Percentiles rank a stretch among this genome's conserved stretches.
phyloP scores from a whole-genome alignment of 495 filamentous ascomycete genomes.

The Annulohypoxylon stygium region DNA sequence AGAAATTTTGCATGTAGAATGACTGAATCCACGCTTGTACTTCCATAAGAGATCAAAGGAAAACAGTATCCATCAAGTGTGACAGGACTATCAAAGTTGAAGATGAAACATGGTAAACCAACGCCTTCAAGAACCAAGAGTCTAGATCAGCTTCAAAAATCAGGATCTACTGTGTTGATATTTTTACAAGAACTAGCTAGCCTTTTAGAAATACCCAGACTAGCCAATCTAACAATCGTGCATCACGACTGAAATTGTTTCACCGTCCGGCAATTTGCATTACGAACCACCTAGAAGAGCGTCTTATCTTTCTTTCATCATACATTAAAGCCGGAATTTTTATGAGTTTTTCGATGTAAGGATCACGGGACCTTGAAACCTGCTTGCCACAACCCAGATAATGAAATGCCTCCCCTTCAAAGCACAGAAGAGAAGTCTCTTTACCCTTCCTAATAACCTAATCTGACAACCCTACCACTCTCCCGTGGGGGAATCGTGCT shows the following conservation, averaged over 20 bases:
- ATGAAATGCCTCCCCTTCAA: constrained; percentile 24
- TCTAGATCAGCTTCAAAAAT: no score
- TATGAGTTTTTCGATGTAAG: constrained; percentile 12
- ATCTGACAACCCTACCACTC: constrained; percentile 39
- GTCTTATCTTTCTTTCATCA: constrained; percentile 1
- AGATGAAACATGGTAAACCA: background rate
- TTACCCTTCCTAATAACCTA: constrained; percentile 21
- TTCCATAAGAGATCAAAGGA: background rate
- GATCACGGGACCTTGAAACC: constrained; percentile 17
- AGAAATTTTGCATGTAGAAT: background rate
- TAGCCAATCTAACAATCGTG: constrained; percentile 4
- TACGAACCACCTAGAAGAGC: constrained; percentile 12
- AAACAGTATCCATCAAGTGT: background rate
- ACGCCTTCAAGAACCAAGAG: background rate
- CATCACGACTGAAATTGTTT: background rate
- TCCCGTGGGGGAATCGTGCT: constrained; percentile 48
- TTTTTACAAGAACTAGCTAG: constrained; percentile 10
- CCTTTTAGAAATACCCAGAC: background rate
- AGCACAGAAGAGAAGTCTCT: constrained; percentile 21
- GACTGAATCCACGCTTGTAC: background rate
- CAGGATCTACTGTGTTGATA: background rate
- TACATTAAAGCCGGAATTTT: constrained; percentile 14
- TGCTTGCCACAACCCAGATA: constrained; percentile 17
- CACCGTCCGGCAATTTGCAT: constrained; percentile 8
- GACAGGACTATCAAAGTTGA: background rate